Base-by-base conservation (phyloP, 2,329 filamentous ascomycete species). In the Alternaria rosae region DNA sequence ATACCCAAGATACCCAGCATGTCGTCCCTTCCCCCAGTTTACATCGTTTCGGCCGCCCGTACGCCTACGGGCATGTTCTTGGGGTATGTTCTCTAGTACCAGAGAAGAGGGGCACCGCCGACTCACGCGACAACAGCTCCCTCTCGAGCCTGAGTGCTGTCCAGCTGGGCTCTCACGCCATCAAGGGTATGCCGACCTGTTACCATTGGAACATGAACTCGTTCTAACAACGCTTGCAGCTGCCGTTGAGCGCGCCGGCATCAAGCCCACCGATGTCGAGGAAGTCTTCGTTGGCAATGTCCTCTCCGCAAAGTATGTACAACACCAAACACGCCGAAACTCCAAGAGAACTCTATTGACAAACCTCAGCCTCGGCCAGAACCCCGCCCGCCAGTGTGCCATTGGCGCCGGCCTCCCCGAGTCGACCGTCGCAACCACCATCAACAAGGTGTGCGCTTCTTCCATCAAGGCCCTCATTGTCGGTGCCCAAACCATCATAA, bases 241-340 rank as follows among this genome's bases (percentile, higher is more conserved):
- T 77, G 94, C 94, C 65, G 88, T 99, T 70, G 91, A 93, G 83
- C 91, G 93, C 76, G 92, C 95, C 58, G 87, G 91, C 76, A 89
- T 99, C 83, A 94, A 96, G 84, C 87, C 93, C 57, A 89, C 93
- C 75, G 89, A 97, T 79, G 92, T 99, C 61, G 89, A 99, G 79
- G 95, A 99, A 81, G 93, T 99, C 78, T 96, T 95, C 86, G 96
- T 97, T 78, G 95, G 95, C 81, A 99, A 99, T 85, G 95, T 99
- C 70, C 88, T 99, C 75, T 97, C 94, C 62, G 95, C 94, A 80
- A 94, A 94, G 94, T 97, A 87, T 74, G 86, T 38, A 15, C 17
- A 41, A n/a, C 3, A 25, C n/a, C 21, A 17, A 20, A 9, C 23
- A 41, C 12, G 43, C 45, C 47, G 30, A 38, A n/a, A 13, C 5